phyloP scores from a whole-genome alignment of 2,329 filamentous ascomycete genomes.

The Fusarium beomiforme region DNA sequence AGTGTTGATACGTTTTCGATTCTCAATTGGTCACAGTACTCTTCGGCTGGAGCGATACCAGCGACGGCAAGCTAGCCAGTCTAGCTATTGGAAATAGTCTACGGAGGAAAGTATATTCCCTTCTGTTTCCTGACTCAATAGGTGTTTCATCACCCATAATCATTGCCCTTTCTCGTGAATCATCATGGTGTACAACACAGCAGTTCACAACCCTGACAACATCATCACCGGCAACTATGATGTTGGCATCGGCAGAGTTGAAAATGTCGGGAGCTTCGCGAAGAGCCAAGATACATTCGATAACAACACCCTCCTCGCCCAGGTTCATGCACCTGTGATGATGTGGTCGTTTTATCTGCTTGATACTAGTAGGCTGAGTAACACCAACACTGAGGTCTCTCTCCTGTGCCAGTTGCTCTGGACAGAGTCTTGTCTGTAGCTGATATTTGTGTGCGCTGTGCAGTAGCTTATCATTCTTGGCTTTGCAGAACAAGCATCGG shows the following conservation, averaged over 20 bases:
- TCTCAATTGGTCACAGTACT: neutral
- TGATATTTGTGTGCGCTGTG: neutral
- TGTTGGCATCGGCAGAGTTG: neutral
- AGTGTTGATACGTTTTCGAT: neutral
- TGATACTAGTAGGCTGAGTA: neutral
- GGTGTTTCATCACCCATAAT: neutral
- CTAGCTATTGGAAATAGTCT: neutral
- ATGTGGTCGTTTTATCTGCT: neutral
- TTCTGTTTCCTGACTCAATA: neutral
- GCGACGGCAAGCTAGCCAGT: neutral
- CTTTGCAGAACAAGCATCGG: neutral
- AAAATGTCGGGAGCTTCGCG: neutral
- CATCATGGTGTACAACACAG: neutral
- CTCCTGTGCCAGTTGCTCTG: neutral
- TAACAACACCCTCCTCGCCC: neutral
- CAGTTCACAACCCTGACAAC: neutral
- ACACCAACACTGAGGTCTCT: neutral
- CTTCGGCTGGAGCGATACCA: neutral
- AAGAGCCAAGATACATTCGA: neutral
- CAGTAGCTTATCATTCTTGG: neutral
- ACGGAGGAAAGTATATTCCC: neutral
- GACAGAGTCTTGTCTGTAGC: neutral
- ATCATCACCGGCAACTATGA: neutral
- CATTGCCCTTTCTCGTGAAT: no score
- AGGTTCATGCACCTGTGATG: neutral